Evolutionary conservation across 2,329 filamentous ascomycete species (phyloP).

Genomic region (Cordyceps cateniannulata): DNA sequence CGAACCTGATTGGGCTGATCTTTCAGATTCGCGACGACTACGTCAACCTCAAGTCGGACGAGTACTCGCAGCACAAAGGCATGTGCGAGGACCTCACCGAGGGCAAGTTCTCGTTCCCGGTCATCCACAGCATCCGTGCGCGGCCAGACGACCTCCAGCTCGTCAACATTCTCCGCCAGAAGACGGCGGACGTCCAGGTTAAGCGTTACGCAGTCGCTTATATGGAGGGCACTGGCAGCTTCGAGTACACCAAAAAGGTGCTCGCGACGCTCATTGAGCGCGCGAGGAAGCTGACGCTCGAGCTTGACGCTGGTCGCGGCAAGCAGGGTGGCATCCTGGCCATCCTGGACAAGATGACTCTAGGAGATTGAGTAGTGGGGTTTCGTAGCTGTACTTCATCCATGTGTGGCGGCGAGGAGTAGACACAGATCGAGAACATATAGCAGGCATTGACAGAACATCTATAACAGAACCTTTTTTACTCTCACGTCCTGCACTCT

Average conservation of each 20-base stretch:
- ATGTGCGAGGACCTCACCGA: conserved; percentile 93
- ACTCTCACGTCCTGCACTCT: not conserved
- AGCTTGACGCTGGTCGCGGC: conserved; percentile 55
- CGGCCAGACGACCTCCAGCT: conserved; percentile 70
- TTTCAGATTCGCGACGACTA: conserved; percentile 95
- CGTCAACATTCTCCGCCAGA: conserved; percentile 88
- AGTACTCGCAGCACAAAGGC: conserved; percentile 85
- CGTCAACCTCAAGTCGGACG: conserved; percentile 69
- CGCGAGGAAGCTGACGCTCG: conserved; percentile 55
- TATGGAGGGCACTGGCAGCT: conserved; percentile 86
- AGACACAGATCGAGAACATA: not conserved
- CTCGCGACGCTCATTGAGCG: conserved; percentile 57
- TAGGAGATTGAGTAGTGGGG: conserved; percentile 15
- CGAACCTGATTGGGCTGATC: conserved; percentile 77
- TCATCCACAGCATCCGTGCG: conserved; percentile 85
- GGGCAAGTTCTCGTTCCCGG: conserved; percentile 93
- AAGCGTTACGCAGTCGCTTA: conserved; percentile 87
- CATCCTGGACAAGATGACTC: conserved; percentile 62
- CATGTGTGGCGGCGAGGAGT: too few species aligned
- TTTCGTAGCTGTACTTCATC: not conserved
- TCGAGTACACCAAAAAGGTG: conserved; percentile 73
- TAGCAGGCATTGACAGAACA: conserved; percentile 4
- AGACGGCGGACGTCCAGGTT: conserved; percentile 77
- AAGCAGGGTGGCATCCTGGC: conserved; percentile 52
- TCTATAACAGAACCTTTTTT: not conserved